Base-by-base conservation (phyloP, 257 asterid species). In the Solanum pinnatisectum region DNA sequence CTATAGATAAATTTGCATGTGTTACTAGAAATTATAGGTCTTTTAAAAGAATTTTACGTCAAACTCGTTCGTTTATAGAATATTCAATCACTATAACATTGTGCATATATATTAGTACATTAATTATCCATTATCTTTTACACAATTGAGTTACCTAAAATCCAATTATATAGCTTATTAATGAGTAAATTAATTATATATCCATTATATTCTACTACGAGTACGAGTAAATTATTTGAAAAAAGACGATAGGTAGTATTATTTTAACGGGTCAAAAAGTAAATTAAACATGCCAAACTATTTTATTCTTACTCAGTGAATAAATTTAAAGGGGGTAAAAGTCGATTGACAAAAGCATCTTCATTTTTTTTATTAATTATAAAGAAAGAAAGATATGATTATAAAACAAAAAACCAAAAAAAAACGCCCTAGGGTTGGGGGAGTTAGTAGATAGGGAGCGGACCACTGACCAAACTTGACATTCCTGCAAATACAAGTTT, bases 381-480 rank as follows among this genome's bases (percentile, higher is more conserved):
- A 42, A 40, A 42, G 3, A 40, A 40, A 40, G 0, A 40, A 10
- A 3, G 46, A 40, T 40, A 40, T 40, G 46, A 40, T 40, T 40
- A 40, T 7, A 42, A 77, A 36, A 36, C 0, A 74, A 20, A 36
- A 73, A 9, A 18, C 2, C 5, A 22, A 3, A 22, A 2, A 30
- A 16, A 71, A 20, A 35, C 44, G 79, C 44, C 78, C 44, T 81
- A 18, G 85, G 40, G 40, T 81, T 46, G 18, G 42, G 67, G 85
- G 67, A 16, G 68, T 16, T 79, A 0, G 77, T 0, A n/a, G 74
- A 0, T 27, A 67, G 37, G 40, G 68, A 81, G 42, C 27, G 42
- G 85, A 81, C 85, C 42, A 81, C 85, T 81, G 25, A 46, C 68
- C 85, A 81, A 81, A 46, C 67, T 46, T 81, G 85, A 81, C 35